Evolutionary conservation across 2,329 filamentous ascomycete species (phyloP).

Genomic region (Phialophora chinensis): DNA sequence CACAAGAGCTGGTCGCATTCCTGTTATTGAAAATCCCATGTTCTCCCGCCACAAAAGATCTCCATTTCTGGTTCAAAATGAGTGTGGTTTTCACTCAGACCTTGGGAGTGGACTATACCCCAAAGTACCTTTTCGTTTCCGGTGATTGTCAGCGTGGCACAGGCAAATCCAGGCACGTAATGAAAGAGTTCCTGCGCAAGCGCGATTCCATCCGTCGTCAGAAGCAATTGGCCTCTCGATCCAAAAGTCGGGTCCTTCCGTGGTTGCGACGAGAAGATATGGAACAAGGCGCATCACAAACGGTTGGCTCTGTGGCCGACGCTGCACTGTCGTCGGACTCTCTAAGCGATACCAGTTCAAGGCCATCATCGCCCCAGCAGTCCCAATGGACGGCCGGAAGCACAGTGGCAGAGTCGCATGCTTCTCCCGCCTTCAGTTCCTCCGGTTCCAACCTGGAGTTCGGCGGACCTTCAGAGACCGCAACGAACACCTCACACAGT

Average conservation of each 20-base stretch:
- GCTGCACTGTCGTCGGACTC: slow-evolving; percentile 11
- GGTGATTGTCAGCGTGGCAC: slow-evolving; percentile 19
- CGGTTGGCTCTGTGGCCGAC: not conserved
- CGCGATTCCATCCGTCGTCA: slow-evolving; percentile 27
- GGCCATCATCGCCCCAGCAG: slow-evolving; percentile 17
- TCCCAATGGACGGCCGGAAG: slow-evolving; percentile 17
- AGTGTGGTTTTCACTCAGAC: slow-evolving; percentile 20
- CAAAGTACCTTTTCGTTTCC: slow-evolving; percentile 27
- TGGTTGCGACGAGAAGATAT: slow-evolving; percentile 31
- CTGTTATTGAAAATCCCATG: not conserved
- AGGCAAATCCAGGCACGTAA: slow-evolving; percentile 27
- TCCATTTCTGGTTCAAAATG: slow-evolving; percentile 13
- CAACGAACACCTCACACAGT: not conserved
- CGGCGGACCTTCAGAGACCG: not conserved
- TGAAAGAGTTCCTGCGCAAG: slow-evolving; percentile 30
- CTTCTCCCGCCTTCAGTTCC: slow-evolving; percentile 10
- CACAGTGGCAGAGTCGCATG: slow-evolving; percentile 4
- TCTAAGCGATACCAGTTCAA: slow-evolving; percentile 16
- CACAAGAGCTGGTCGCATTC: not conserved
- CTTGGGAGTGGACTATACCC: slow-evolving; percentile 17
- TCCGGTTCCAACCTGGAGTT: slow-evolving; percentile 6
- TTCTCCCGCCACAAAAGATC: not conserved
- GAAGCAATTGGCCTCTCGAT: slow-evolving; percentile 24
- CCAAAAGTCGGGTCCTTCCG: slow-evolving; percentile 27
- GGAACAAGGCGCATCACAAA: slow-evolving; percentile 11